Conservation (phyloP, 805 yeast species). For the Candida berthetii region DNA sequence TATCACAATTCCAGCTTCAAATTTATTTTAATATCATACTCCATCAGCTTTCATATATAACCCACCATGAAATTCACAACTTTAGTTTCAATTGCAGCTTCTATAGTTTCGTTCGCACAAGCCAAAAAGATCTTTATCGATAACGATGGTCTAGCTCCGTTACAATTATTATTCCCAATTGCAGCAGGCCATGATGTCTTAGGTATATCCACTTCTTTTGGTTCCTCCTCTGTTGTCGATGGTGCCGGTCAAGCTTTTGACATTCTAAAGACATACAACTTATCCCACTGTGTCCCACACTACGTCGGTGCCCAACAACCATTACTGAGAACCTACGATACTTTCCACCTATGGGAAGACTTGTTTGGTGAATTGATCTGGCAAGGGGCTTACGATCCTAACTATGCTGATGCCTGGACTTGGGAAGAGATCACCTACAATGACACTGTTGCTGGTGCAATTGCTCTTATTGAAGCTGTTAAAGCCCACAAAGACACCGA, state of each 20-base stretch:
- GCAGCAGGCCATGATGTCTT: conserved; percentile 32
- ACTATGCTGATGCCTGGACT: conserved; percentile 24
- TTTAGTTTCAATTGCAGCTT: background rate
- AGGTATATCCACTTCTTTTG: conserved; percentile 33
- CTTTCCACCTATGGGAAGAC: conserved; percentile 31
- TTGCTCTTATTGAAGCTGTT: conserved; percentile 34
- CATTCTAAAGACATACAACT: conserved; percentile 25
- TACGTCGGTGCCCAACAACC: conserved; percentile 33
- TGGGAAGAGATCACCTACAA: conserved; percentile 26
- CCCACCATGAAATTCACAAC: background rate
- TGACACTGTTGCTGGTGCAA: conserved; percentile 27
- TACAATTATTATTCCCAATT: conserved; percentile 30
- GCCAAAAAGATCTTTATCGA: conserved; percentile 34
- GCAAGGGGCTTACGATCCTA: conserved; percentile 33
- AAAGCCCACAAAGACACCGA: conserved; percentile 28
- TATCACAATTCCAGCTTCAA: too few relatives aligned
- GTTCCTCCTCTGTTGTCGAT: conserved; percentile 32
- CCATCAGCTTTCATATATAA: too few relatives aligned
- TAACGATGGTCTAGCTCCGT: conserved; percentile 33
- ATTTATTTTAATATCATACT: too few relatives aligned
- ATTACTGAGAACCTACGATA: conserved; percentile 29
- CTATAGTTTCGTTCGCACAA: conserved; percentile 2
- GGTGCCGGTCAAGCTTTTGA: conserved; percentile 27
- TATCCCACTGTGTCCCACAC: conserved; percentile 29
- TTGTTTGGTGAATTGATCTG: conserved; percentile 33